phyloP scores from a whole-genome alignment of 345 rosid genomes.

The Gossypium australe region DNA sequence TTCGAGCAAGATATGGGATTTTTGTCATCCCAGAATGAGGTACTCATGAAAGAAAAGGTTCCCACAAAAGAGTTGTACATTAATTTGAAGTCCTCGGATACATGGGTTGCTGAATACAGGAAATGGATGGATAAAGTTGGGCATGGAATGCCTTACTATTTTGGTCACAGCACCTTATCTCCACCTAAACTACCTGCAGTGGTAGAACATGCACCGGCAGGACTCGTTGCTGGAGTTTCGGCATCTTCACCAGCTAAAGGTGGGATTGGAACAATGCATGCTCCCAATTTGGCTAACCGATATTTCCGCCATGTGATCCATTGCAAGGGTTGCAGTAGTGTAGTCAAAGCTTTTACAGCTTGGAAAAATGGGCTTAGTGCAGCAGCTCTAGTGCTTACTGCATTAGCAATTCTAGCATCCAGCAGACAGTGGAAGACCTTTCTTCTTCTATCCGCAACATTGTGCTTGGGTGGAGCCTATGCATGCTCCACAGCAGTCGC shows the following conservation, averaged over 20 bases:
- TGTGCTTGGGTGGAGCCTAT: conserved; percentile 56
- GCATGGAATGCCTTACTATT: conserved; percentile 95
- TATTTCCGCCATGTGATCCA: conserved; percentile 85
- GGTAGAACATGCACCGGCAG: conserved; percentile 89
- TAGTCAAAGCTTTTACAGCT: conserved; percentile 43
- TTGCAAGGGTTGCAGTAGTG: conserved; percentile 72
- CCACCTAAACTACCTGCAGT: conserved; percentile 69
- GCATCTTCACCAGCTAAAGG: conserved; percentile 84
- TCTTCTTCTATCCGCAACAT: conserved; percentile 46
- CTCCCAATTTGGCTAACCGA: conserved; percentile 74
- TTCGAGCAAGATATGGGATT: conserved; percentile 98
- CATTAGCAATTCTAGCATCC: conserved; percentile 60
- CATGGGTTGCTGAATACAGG: conserved; percentile 88
- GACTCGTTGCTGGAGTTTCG: conserved; percentile 62
- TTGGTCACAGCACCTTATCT: conserved; percentile 68
- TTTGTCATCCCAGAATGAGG: conserved; percentile 81
- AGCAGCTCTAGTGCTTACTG: conserved; percentile 36
- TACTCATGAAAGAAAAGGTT: conserved; percentile 68
- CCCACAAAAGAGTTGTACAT: conserved; percentile 80
- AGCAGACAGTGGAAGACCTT: conserved; percentile 70
- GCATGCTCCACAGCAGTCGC: conserved; percentile 55
- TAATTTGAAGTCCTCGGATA: conserved; percentile 72
- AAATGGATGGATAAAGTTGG: conserved; percentile 99
- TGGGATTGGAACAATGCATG: conserved; percentile 62
- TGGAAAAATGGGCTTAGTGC: conserved; percentile 62